These are phyloP conservation scores for Lactuca saligna DNA, from an alignment of 129 eudicot species.

Conservation along the genomic window DNA sequence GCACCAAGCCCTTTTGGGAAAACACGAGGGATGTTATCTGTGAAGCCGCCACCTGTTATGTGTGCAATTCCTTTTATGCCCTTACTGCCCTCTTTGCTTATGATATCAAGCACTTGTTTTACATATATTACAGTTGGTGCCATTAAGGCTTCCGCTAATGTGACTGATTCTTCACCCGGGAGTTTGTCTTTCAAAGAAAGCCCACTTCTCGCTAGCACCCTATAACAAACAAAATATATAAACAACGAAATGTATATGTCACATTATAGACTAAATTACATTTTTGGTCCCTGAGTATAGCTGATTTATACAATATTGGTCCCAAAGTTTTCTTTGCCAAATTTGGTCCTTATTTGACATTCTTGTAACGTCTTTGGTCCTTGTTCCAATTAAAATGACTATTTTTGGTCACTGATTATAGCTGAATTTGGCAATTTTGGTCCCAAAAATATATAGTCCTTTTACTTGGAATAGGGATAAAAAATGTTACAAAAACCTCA, in stretches of 20 bases:
- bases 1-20: constrained; percentile 94
- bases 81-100: constrained; percentile 61
- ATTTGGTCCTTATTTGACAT: not conserved
- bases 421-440: not conserved
- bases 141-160: constrained; percentile 85
- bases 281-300: not conserved
- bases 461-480: not conserved
- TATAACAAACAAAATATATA: constrained; percentile 11
- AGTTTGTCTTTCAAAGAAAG: constrained; percentile 70
- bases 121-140: constrained; percentile 91
- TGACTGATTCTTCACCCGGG: constrained; percentile 57
- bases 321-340: not conserved
- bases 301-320: too few species aligned
- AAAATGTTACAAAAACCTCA: not conserved
- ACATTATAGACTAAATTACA: not conserved
- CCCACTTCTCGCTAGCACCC: constrained; percentile 74
- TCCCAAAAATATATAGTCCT: not conserved
- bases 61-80: constrained; percentile 89
- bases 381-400: too few species aligned
- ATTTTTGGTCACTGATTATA: too few species aligned
- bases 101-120: constrained; percentile 92
- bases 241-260: not conserved
- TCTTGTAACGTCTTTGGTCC: too few species aligned
- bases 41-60: constrained; percentile 95
- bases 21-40: constrained; percentile 91